phyloP scores from a whole-genome alignment of 2,329 filamentous ascomycete species.

The Penicillium nordicum region DNA sequence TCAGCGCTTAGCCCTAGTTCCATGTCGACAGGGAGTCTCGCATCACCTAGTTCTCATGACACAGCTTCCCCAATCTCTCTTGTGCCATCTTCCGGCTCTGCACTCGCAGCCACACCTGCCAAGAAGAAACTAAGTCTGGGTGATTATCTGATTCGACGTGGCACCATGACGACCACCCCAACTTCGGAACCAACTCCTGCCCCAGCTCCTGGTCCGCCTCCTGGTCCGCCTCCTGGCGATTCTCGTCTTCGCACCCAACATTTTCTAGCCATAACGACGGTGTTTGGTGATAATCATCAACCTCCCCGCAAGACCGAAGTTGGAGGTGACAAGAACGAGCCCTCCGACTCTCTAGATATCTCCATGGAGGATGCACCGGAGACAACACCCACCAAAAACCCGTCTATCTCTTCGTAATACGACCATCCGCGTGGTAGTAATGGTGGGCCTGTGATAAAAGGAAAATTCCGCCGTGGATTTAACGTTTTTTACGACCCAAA shows the following conservation, averaged over 20 bases:
- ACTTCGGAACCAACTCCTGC: conserved; percentile 32
- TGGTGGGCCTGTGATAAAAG: conserved; percentile 14
- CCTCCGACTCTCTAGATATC: conserved; percentile 25
- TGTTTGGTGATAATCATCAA: conserved; percentile 2
- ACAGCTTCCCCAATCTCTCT: conserved; percentile 21
- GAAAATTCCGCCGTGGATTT: conserved; percentile 12
- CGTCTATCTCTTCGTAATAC: conserved; percentile 28
- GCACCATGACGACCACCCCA: conserved; percentile 38
- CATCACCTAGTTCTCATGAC: conserved; percentile 30
- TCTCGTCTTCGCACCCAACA: background rate
- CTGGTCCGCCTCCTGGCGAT: background rate
- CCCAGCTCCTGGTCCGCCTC: background rate
- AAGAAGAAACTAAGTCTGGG: conserved; percentile 52
- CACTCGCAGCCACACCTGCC: conserved; percentile 45
- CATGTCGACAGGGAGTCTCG: conserved; percentile 28
- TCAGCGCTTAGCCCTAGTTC: conserved; percentile 29
- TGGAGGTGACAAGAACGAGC: conserved; percentile 16
- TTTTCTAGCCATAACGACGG: conserved; percentile 1
- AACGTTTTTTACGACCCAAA: conserved; percentile 26
- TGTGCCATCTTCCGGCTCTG: conserved; percentile 24
- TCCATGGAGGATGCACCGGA: conserved; percentile 34
- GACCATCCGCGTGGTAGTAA: conserved; percentile 10
- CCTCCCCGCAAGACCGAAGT: background rate
- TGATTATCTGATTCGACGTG: conserved; percentile 47
- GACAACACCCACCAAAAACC: conserved; percentile 22